Evolutionary conservation across 805 yeast species (phyloP).

Genomic region (Ogataea degrootiae): DNA sequence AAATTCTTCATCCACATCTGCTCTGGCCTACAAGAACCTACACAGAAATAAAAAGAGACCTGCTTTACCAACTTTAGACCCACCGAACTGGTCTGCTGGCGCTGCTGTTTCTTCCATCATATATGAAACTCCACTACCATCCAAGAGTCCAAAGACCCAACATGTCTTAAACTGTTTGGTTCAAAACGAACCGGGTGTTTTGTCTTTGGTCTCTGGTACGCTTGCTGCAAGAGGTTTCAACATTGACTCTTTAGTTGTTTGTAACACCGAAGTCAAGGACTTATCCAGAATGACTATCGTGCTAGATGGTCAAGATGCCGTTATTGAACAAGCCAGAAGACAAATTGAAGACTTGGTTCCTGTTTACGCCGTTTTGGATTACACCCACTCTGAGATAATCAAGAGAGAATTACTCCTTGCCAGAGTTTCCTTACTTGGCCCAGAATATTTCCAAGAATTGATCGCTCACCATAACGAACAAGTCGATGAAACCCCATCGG

Average conservation of each 20-base stretch:
- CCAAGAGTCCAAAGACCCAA: conserved; percentile 60
- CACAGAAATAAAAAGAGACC: conserved; percentile 87
- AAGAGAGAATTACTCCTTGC: conserved; percentile 88
- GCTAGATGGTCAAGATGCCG: conserved; percentile 89
- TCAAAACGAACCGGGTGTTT: conserved; percentile 98
- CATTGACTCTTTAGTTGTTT: conserved; percentile 94
- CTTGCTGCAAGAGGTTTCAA: conserved; percentile 98
- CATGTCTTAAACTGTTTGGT: conserved; percentile 96
- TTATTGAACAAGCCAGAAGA: conserved; percentile 96
- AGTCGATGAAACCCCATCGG: conserved; percentile 39
- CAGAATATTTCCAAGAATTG: conserved; percentile 96
- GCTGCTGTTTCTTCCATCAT: conserved; percentile 94
- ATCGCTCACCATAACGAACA: conserved; percentile 73
- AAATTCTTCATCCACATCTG: conserved; percentile 73
- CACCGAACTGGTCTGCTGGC: conserved; percentile 94
- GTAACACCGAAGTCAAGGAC: conserved; percentile 93
- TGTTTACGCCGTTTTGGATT: conserved; percentile 95
- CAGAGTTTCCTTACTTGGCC: conserved; percentile 88
- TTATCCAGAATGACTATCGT: conserved; percentile 96
- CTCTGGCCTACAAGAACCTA: conserved; percentile 87
- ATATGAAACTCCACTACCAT: conserved; percentile 79
- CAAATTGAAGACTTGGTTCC: conserved; percentile 98
- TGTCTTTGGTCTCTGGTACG: conserved; percentile 88
- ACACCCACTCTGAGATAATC: conserved; percentile 84
- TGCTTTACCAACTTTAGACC: conserved; percentile 85